Base-by-base conservation (phyloP, 768 basidiomycete genomes). In the Boletus insuetus region DNA sequence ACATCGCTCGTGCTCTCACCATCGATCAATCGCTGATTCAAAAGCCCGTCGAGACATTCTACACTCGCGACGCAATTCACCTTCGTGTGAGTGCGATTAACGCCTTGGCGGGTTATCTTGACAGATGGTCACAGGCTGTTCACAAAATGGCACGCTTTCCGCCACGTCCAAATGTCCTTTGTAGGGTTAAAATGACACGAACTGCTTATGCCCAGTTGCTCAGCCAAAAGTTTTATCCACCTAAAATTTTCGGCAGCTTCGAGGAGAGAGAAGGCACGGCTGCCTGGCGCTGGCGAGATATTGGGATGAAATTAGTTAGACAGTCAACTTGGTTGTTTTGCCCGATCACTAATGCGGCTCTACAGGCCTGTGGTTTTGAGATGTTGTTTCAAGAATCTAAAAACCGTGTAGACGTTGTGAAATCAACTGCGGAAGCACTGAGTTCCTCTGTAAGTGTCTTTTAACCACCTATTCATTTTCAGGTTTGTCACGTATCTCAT, bases 141-240 rank as follows among this genome's bases (percentile, higher is more conserved):
- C 88, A 95, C 67, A 83, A 85, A 56, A 97, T 98, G 95, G 71
- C 86, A 4, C 85, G 91, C 49, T 98, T 98, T 69, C 83, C 92
- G 6, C 94, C 96, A 14, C 74, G 79, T 22, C 77, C 87, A 4
- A 76, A 77, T 6, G 73, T 84, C 7, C 76, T 90, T 16, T 76
- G 79, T 3, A 78, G 82, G 1, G 80, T 96, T 13, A 82, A 74
- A 54, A 81, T 96, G 82, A 97, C 96, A 3, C 81, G 94, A 49
- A 89, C 92, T 0, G 91, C 94, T 2, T 99, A 97, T 69, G 97
- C 97, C 8, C 97, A 98, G 65, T 75, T 98, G 26, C 70, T 87
- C 35, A 90, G 94, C 7, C 97, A 98, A 72, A 90, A 85, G 52
- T 98, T 98, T 69, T 88, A 86, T 66, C 89, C 96, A 6, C 94